Evolutionary conservation across 1,284 basidiomycete genomes (phyloP), one percentile per base, ranked within the genome.

Genomic region (Kwoniella shivajii): DNA sequence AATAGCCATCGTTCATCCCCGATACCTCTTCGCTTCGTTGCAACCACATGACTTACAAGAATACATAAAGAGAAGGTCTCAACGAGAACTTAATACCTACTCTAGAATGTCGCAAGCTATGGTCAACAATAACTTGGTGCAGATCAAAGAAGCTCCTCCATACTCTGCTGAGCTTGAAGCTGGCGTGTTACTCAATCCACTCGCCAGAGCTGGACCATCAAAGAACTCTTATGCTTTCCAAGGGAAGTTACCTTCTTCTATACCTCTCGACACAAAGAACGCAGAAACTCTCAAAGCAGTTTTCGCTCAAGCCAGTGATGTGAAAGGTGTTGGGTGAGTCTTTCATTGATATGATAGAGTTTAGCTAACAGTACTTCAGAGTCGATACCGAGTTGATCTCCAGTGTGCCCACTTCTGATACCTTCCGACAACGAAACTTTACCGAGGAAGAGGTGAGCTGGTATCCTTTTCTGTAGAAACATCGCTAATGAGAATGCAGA

Each of bases 71-170:
- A 84, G 84, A 72, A 89, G 93, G 76, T 82, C 80, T 26, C 78
- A 78, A 54, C 87, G 93, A 36, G 85, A 87, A 55, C 83, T 87
- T 57, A 82, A 86, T 58, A 86, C 89, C 3, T 97, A 96, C 84
- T 90, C 92, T 78, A 88, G 90, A 46, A 92, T 93, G 89, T 92
- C 90, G 66, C 88, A 91, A 74, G 90, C 92, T 85, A 90, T 97
- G 87, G 90, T 90, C 75, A 86, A 85, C 75, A 92, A 94, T 80
- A 88, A 89, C 50, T 83, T 98, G 50, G 93, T 99, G 64, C 88
- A 89, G 80, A 87, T 99, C 84, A 98, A 99, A 83, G 94, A 96
- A 36, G 84, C 85, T 34, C 92, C 95, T 20, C 96, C 94, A 20
- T 99, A 94, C 81, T 80, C 84, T 45, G 84, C 85, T 59, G 94